Conservation (phyloP, 805 yeast species). For the Ogataea corticis region DNA sequence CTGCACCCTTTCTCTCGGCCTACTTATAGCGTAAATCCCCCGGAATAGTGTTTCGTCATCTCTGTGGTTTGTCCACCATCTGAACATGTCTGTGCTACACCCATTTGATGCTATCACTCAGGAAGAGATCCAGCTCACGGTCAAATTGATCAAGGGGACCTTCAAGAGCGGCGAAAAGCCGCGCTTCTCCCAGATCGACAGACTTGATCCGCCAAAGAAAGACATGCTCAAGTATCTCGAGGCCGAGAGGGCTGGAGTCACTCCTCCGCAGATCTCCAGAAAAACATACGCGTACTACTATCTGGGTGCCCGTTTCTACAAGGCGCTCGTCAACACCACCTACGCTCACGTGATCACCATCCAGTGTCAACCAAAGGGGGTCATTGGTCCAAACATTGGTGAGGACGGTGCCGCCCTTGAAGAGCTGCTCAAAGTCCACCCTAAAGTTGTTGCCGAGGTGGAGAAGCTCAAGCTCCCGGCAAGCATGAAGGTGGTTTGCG, state of each 20-base stretch:
- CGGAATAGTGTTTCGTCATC: too few relatives aligned
- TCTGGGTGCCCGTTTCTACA: slow-evolving; percentile 53
- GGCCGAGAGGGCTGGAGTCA: slow-evolving; percentile 57
- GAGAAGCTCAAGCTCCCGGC: slow-evolving; percentile 65
- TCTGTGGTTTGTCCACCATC: too few relatives aligned
- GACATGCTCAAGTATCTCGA: slow-evolving; percentile 67
- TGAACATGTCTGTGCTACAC: slow-evolving; percentile 21
- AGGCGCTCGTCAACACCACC: slow-evolving; percentile 69
- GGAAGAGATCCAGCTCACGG: slow-evolving; percentile 54
- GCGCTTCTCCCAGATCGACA: slow-evolving; percentile 67
- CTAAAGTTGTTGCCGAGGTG: slow-evolving; percentile 62
- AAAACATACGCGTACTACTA: slow-evolving; percentile 69
- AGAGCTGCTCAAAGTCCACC: slow-evolving; percentile 50
- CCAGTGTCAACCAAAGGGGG: slow-evolving; percentile 56
- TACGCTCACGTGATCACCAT: slow-evolving; percentile 62
- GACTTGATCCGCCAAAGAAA: slow-evolving; percentile 77
- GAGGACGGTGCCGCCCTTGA: slow-evolving; percentile 62
- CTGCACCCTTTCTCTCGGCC: too few relatives aligned
- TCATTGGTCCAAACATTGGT: slow-evolving; percentile 70
- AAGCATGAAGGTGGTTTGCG: slow-evolving; percentile 54
- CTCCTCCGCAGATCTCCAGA: slow-evolving; percentile 63
- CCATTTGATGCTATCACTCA: slow-evolving; percentile 46
- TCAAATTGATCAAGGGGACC: slow-evolving; percentile 60
- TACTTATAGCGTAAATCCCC: too few relatives aligned
- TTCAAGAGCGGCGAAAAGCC: slow-evolving; percentile 51